phyloP scores from a whole-genome alignment of 768 basidiomycete species.

The Tephrocybe sp. region DNA sequence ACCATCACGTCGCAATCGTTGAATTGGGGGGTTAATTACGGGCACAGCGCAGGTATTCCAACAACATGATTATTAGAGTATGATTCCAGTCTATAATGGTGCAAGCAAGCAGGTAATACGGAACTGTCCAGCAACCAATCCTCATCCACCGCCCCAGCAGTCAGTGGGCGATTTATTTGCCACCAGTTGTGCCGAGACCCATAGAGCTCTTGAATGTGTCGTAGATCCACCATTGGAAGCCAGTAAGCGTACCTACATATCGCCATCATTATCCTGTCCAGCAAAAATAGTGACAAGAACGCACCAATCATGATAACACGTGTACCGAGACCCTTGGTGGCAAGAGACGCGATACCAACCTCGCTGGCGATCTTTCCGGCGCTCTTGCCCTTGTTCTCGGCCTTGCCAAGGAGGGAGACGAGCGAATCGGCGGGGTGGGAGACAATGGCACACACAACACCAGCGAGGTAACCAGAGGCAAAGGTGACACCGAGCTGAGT shows the following conservation, averaged over 20 bases:
- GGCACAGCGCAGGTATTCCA: neutral
- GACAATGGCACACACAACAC: constrained; percentile 94
- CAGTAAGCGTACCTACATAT: constrained; percentile 45
- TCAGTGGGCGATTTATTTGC: constrained; percentile 54
- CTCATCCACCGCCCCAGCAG: neutral
- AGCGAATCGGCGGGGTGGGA: constrained; percentile 96
- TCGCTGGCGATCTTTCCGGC: constrained; percentile 71
- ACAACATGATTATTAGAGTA: constrained; percentile 6
- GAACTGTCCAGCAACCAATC: constrained; percentile 3
- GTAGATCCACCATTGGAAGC: constrained; percentile 96
- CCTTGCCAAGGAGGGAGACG: constrained; percentile 93
- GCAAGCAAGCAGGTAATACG: constrained; percentile 11
- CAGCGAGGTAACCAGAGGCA: constrained; percentile 89
- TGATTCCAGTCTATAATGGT: constrained; percentile 11
- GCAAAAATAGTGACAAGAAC: constrained; percentile 22
- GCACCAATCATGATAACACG: constrained; percentile 83
- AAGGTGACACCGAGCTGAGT: constrained; percentile 92
- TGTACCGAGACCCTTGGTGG: constrained; percentile 86
- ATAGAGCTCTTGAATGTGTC: constrained; percentile 82
- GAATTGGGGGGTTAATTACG: too few species aligned
- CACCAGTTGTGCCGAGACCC: constrained; percentile 88
- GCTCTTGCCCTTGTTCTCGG: constrained; percentile 79
- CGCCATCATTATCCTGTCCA: neutral
- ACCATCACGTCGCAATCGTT: too few species aligned
- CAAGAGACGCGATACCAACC: constrained; percentile 61